phyloP scores from a whole-genome alignment of 768 basidiomycete species.

The Tylopilus balloui region DNA sequence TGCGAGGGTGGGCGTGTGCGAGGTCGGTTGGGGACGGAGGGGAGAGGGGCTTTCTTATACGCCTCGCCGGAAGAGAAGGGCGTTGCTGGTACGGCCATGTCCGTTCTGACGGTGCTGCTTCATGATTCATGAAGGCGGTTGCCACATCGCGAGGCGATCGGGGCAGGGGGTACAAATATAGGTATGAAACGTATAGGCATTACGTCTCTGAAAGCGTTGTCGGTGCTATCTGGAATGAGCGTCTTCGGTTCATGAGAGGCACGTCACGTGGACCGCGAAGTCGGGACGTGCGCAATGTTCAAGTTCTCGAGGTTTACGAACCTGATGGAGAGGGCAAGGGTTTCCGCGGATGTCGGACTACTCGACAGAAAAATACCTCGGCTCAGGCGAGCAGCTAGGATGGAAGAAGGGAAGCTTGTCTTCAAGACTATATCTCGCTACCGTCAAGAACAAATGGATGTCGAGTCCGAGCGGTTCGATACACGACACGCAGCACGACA shows the following conservation, averaged over 20 bases:
- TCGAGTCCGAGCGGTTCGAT: slow-evolving; percentile 6
- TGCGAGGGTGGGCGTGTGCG: neutral
- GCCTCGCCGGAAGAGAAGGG: slow-evolving; percentile 9
- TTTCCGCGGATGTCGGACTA: slow-evolving; percentile 3
- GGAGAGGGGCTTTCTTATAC: slow-evolving; percentile 6
- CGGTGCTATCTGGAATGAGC: neutral
- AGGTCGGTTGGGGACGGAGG: neutral
- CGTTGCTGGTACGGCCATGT: slow-evolving; percentile 1
- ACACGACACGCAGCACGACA: neutral
- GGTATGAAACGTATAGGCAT: neutral
- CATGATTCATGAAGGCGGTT: neutral
- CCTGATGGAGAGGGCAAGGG: neutral
- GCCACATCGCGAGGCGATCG: slow-evolving; percentile 16
- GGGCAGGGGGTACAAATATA: slow-evolving; percentile 7
- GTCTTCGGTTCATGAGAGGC: neutral
- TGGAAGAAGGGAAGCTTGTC: slow-evolving; percentile 14
- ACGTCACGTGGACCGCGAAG: neutral
- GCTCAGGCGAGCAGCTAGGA: slow-evolving; percentile 7
- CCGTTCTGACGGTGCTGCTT: neutral
- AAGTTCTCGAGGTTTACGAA: neutral
- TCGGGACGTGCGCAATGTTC: neutral
- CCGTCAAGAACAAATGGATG: slow-evolving; percentile 11
- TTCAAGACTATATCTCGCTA: neutral
- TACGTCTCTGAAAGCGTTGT: slow-evolving; percentile 12
- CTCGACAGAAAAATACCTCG: neutral